Evolutionary conservation across 371 early-diverging fungal genomes (phyloP).

Genomic region (Encephalitozoon hellem): DNA sequence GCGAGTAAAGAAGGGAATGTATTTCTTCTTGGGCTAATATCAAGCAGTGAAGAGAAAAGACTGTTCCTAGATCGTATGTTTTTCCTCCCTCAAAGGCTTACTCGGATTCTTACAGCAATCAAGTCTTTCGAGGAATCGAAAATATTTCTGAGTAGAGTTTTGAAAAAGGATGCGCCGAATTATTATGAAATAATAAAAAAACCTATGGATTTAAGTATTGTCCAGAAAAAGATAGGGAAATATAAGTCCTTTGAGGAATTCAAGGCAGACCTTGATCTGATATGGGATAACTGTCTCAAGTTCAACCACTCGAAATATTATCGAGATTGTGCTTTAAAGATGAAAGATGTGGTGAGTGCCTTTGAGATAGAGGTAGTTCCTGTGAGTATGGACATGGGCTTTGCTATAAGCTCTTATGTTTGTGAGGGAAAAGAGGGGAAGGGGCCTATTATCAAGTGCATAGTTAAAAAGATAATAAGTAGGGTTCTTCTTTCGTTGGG

Average conservation of each 20-base stretch:
- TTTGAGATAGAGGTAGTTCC: conserved; percentile 1
- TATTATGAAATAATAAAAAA: conserved; percentile 73
- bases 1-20: background rate
- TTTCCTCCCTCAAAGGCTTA: conserved; percentile 13
- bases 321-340: conserved; percentile 32
- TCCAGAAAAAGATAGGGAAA: conserved; percentile 40
- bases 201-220: conserved; percentile 65
- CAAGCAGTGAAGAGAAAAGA: background rate
- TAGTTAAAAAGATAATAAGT: background rate
- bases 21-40: background rate
- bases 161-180: conserved; percentile 64
- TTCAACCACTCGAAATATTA: conserved; percentile 48
- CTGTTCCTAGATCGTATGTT: background rate
- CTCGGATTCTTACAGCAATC: conserved; percentile 9
- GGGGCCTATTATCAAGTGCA: background rate
- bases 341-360: conserved; percentile 8
- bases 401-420: background rate
- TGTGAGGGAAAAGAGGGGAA: background rate
- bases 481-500: background rate
- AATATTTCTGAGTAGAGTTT: conserved; percentile 41
- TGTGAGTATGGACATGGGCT: background rate
- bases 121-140: conserved; percentile 27
- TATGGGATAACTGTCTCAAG: conserved; percentile 50
- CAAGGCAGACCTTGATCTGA: conserved; percentile 47
- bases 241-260: conserved; percentile 53